Percentiles rank a stretch among this genome's conserved stretches.
Evolutionary conservation across 805 yeast genomes (phyloP).

Genomic region (Torulaspora microellipsoides): DNA sequence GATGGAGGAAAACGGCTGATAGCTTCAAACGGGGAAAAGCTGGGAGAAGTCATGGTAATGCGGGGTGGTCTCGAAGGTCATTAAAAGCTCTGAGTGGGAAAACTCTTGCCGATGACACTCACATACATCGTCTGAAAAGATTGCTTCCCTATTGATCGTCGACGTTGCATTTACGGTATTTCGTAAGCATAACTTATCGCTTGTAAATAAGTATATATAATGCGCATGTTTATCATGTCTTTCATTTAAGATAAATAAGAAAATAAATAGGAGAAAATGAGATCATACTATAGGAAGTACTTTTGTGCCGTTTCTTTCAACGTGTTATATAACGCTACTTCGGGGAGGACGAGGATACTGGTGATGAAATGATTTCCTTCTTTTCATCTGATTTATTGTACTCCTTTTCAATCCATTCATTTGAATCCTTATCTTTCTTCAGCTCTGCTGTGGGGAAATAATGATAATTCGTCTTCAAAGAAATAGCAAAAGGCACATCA

Average conservation of each 20-base stretch:
- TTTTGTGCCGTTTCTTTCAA: too few species aligned
- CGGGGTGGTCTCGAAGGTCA: conserved; percentile 70
- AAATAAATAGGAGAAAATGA: too few species aligned
- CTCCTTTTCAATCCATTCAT: conserved; percentile 53
- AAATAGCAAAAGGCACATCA: conserved; percentile 78
- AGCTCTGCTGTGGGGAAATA: conserved; percentile 74
- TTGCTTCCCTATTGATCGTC: conserved; percentile 41
- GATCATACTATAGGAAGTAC: too few species aligned
- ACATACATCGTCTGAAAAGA: conserved; percentile 54
- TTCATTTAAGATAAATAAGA: neutral
- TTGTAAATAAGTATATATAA: too few species aligned
- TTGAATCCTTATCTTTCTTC: conserved; percentile 42
- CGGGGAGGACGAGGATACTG: too few species aligned
- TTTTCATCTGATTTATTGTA: conserved; percentile 36
- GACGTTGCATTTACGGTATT: neutral
- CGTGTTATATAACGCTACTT: too few species aligned
- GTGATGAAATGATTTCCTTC: too few species aligned
- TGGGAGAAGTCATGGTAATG: conserved; percentile 90
- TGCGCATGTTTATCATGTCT: too few species aligned
- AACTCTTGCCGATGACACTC: conserved; percentile 50
- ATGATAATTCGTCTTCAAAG: conserved; percentile 82
- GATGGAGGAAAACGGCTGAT: conserved; percentile 73
- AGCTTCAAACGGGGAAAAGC: conserved; percentile 69
- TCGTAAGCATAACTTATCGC: too few species aligned
- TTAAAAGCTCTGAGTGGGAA: conserved; percentile 58